Conservation (phyloP, 2,329 filamentous ascomycete species). For the Onygenales sp. region DNA sequence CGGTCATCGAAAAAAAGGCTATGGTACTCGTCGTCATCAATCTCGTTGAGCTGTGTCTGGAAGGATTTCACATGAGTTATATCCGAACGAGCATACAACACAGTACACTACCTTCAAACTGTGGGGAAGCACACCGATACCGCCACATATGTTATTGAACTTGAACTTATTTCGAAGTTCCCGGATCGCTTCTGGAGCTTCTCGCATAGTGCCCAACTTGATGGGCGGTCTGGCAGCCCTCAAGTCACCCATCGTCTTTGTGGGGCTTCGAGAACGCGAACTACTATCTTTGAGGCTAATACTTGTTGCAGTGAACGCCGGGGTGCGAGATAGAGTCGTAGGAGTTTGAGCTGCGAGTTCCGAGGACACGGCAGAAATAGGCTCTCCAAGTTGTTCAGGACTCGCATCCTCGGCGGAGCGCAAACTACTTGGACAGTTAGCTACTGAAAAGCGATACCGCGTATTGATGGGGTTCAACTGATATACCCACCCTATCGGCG, state of each 20-base stretch:
- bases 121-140: neutral
- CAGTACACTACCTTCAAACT: neutral
- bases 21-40: neutral
- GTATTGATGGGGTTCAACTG: too few species aligned
- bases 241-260: neutral
- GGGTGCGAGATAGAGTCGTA: too few species aligned
- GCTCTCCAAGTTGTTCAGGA: too few species aligned
- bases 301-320: too few species aligned
- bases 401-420: too few species aligned
- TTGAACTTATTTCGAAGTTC: neutral
- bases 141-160: neutral
- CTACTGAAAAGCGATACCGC: too few species aligned
- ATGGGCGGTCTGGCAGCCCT: neutral
- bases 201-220: neutral
- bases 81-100: neutral
- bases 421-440: too few species aligned
- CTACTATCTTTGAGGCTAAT: too few species aligned
- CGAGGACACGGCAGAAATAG: too few species aligned
- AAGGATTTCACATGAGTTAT: neutral
- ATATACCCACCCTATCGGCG: too few species aligned
- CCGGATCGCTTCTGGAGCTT: neutral
- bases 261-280: neutral
- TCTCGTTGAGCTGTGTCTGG: neutral
- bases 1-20: neutral
- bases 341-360: too few species aligned